Percentiles rank a stretch among this genome's conserved stretches.
phyloP scores from a whole-genome alignment of 2,329 filamentous ascomycete species.

The Cercospora sojina region DNA sequence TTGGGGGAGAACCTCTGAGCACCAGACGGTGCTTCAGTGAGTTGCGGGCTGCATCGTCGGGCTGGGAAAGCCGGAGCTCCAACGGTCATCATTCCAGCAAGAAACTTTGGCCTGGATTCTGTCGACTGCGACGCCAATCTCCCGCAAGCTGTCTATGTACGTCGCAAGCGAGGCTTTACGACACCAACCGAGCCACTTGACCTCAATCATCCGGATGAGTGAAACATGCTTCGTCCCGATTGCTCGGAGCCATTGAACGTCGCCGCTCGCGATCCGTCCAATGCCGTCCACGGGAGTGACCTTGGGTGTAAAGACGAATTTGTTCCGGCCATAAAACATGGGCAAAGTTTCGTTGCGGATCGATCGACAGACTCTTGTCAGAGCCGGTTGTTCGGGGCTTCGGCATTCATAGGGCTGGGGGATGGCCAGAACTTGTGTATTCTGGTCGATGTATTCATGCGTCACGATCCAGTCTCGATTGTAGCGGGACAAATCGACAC shows the following conservation, averaged over 20 bases:
- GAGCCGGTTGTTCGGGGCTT: constrained; percentile 17
- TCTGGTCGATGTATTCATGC: constrained; percentile 13
- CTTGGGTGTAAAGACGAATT: constrained; percentile 13
- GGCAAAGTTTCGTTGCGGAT: constrained; percentile 19
- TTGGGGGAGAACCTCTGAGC: not conserved
- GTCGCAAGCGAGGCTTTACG: constrained; percentile 10
- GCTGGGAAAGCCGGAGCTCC: constrained; percentile 15
- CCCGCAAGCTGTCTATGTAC: constrained; percentile 4
- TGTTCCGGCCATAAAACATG: constrained; percentile 22
- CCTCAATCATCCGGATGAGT: constrained; percentile 1
- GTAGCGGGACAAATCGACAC: constrained; percentile 14
- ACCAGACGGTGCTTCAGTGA: not conserved
- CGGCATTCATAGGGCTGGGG: constrained; percentile 1
- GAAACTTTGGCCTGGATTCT: constrained; percentile 5
- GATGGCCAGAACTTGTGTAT: not conserved
- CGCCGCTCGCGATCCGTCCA: constrained; percentile 1
- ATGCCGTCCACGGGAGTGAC: constrained; percentile 1
- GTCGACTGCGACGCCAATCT: constrained; percentile 4
- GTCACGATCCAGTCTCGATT: constrained; percentile 5
- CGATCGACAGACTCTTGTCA: constrained; percentile 15
- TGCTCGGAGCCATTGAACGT: constrained; percentile 3
- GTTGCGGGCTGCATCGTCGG: not conserved
- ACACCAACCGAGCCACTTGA: constrained; percentile 17
- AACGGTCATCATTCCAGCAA: constrained; percentile 18
- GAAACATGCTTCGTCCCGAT: constrained; percentile 5